phyloP scores from a whole-genome alignment of 441 rosid species.

The Euphorbia neoarborescens region DNA sequence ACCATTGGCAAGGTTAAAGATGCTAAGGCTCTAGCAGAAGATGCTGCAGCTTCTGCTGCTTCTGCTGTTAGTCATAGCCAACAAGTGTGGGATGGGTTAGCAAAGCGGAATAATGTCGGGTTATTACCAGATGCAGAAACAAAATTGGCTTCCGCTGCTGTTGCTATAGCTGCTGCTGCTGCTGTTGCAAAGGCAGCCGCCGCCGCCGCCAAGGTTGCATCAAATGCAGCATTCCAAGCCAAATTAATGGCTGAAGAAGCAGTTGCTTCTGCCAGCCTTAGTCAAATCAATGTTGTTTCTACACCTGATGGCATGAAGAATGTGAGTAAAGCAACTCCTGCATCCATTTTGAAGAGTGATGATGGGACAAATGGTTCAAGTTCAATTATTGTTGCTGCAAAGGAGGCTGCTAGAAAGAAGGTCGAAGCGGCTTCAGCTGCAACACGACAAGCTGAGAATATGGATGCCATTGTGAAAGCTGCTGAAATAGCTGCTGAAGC shows the following conservation, averaged over 20 bases:
- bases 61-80: conserved; percentile 63
- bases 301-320: conserved; percentile 29
- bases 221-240: conserved; percentile 90
- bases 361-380: conserved; percentile 45
- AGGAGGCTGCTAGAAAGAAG: conserved; percentile 81
- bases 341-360: conserved; percentile 54
- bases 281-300: conserved; percentile 28
- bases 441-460: conserved; percentile 81
- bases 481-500: conserved; percentile 96
- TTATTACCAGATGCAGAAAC: conserved; percentile 53
- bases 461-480: conserved; percentile 89
- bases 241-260: conserved; percentile 93
- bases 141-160: conserved; percentile 68
- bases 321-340: conserved; percentile 45
- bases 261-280: conserved; percentile 27
- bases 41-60: conserved; percentile 72
- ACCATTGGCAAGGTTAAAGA: conserved; percentile 50
- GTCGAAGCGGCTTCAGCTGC: conserved; percentile 95
- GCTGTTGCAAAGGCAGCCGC: conserved; percentile 98
- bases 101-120: conserved; percentile 47
- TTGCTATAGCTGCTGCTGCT: conserved; percentile 78
- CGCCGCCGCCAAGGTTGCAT: conserved; percentile 88
- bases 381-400: conserved; percentile 67
- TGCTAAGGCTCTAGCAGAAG: conserved; percentile 73
- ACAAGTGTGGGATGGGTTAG: conserved; percentile 69